Evolutionary conservation across 371 early-diverging fungal species (phyloP).

Genomic region (Mortierella sp.): DNA sequence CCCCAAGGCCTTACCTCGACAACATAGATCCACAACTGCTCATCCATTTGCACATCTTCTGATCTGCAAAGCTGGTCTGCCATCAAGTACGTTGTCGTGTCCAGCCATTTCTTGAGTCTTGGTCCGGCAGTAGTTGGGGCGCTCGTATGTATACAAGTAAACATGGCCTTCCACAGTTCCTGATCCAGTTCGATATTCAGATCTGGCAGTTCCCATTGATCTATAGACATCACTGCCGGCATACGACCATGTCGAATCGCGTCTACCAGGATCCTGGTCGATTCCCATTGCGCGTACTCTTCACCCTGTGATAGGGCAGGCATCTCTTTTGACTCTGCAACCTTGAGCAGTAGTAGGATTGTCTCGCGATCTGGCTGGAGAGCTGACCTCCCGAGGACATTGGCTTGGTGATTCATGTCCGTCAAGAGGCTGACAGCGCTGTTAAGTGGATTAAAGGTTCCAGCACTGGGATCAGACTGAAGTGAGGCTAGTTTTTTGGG

Average conservation of each 20-base stretch:
- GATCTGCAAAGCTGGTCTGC: conserved; percentile 37
- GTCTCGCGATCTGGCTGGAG: conserved; percentile 46
- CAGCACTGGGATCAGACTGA: not conserved
- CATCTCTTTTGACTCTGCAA: conserved; percentile 16
- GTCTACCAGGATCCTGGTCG: conserved; percentile 32
- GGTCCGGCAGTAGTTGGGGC: not conserved
- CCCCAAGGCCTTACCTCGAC: conserved; percentile 19
- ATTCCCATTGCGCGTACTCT: conserved; percentile 23
- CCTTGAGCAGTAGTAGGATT: conserved; percentile 26
- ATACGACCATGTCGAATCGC: conserved; percentile 47
- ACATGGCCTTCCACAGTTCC: conserved; percentile 43
- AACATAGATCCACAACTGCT: conserved; percentile 40
- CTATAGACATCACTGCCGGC: conserved; percentile 38
- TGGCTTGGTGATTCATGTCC: conserved; percentile 44
- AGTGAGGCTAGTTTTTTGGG: conserved; percentile 29
- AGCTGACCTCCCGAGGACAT: conserved; percentile 18
- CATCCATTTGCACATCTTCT: conserved; percentile 34
- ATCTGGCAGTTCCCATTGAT: conserved; percentile 51
- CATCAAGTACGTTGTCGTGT: conserved; percentile 32
- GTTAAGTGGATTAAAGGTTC: conserved; percentile 21
- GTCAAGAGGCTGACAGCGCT: conserved; percentile 44
- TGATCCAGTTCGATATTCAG: conserved; percentile 27
- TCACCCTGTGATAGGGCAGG: not conserved
- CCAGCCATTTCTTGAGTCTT: conserved; percentile 10
- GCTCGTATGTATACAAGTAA: conserved; percentile 31